These are phyloP conservation scores for Letharia columbiana DNA, from an alignment of 495 filamentous ascomycete genomes.

Conservation along the genomic window DNA sequence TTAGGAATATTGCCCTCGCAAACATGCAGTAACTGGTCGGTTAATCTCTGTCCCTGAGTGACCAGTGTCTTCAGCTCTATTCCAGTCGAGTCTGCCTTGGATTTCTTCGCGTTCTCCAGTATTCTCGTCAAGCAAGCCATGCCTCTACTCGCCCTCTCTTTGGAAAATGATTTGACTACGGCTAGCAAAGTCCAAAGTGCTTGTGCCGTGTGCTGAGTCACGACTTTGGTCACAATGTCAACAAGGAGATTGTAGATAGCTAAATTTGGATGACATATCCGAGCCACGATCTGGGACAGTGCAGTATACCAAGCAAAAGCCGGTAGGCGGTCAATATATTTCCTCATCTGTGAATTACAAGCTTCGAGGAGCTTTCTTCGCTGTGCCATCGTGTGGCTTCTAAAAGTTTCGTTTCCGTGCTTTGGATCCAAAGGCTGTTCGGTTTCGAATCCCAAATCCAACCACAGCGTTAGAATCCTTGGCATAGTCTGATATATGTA, in stretches of 20 bases:
- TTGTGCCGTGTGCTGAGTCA: conserved; percentile 73
- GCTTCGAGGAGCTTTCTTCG: conserved; percentile 58
- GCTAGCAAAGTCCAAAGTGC: conserved; percentile 89
- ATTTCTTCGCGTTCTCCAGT: conserved; percentile 37
- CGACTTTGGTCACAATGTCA: conserved; percentile 71
- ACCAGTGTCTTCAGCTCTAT: conserved; percentile 62
- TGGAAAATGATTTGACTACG: conserved; percentile 54
- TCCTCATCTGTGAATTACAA: conserved; percentile 63
- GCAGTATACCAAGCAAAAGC: conserved; percentile 87
- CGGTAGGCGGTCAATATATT: conserved; percentile 66
- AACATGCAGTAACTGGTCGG: conserved; percentile 69
- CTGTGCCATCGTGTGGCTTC: conserved; percentile 43
- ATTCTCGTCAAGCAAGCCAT: conserved; percentile 38
- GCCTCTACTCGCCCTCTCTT: conserved; percentile 41
- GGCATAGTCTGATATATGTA: conserved; percentile 92
- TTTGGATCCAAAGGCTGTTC: conserved; percentile 59
- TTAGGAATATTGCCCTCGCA: conserved; percentile 67
- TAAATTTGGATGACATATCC: conserved; percentile 76
- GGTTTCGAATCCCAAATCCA: conserved; percentile 75
- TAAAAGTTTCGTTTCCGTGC: conserved; percentile 56
- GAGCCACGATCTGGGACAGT: conserved; percentile 81
- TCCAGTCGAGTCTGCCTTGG: conserved; percentile 33
- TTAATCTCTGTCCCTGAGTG: conserved; percentile 68
- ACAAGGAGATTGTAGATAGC: conserved; percentile 67
- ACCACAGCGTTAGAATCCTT: conserved; percentile 82